Base-by-base conservation (phyloP, 2,329 filamentous ascomycete genomes). In the Aspergillus sp. region DNA sequence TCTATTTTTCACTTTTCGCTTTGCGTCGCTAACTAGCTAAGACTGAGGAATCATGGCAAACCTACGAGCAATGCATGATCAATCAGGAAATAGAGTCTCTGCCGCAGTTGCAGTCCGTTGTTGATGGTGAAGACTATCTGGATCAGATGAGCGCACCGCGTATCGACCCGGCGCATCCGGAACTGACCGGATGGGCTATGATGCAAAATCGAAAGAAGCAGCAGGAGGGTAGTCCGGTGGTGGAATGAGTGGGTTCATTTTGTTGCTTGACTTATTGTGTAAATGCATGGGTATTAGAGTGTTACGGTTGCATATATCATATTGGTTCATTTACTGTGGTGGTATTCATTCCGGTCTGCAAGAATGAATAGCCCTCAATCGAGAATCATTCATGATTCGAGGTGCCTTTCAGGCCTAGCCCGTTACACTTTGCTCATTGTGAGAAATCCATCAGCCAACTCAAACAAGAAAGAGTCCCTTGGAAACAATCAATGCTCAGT, bases 61-160 rank as follows among this genome's bases (percentile, higher is more conserved):
- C 83, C 27, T 95, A 90, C 66, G 78, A 84, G 49, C 81, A 86
- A 56, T 84, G 82, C 53, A 79, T 95, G 53, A 84, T 88, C 54
- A 73, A 70, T 43, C 63, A 73, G 38, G 66, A 75, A 9, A 57
- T 70, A 3, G 67, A 69, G 7, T 63, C 62, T 1, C 71, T 74
- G 2, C 68, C 74, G 3, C 70, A 73, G 45, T 67, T 86, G 17
- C 69, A 74, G 49, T 79, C 80, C 30, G 69, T 69, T 5, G 77
- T 84, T 60, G 73, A 73, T 49, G 76, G 81, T 52, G 75, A 78
- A 46, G 71, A 80, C 44, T 86, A 83, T 63, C 67, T 86, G 43
- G 82, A 85, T 63, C 73, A 71, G 7, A 82, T 86, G 63, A 83
- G 80, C 60, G 77, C 78, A 22, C 76, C 76, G 15, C 66, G 73